Conservation (phyloP, 169 alveolate species). For the Plasmodium billcollinsi region DNA sequence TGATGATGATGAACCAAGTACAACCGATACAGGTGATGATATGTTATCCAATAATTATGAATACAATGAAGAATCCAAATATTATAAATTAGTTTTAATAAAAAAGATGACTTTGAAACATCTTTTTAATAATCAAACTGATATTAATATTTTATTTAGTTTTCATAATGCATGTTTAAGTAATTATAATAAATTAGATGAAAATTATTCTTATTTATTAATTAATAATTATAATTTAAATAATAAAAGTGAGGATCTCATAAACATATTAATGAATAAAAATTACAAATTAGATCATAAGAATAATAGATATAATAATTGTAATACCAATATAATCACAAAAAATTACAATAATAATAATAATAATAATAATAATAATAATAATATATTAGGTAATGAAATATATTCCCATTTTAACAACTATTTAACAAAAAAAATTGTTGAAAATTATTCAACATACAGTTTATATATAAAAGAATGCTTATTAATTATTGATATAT, state of each 20-base stretch:
- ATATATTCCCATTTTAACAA: slow-evolving; percentile 27
- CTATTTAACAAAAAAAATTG: slow-evolving; percentile 57
- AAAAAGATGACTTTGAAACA: slow-evolving; percentile 52
- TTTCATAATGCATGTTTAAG: slow-evolving; percentile 66
- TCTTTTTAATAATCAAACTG: slow-evolving; percentile 23
- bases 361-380: not conserved
- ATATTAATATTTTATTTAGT: slow-evolving; percentile 40
- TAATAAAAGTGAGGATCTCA: slow-evolving; percentile 10
- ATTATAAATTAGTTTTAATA: slow-evolving; percentile 46
- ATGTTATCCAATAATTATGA: not conserved
- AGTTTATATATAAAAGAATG: slow-evolving; percentile 62
- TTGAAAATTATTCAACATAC: slow-evolving; percentile 35
- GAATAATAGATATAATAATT: not conserved
- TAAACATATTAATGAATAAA: not conserved
- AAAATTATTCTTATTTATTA: slow-evolving; percentile 28
- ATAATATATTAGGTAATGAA: not conserved
- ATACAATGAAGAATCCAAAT: slow-evolving; percentile 21
- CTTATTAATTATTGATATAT: slow-evolving; percentile 54
- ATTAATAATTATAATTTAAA: slow-evolving; percentile 27
- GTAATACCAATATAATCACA: not conserved
- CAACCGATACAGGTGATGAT: slow-evolving; percentile 1
- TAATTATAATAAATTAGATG: slow-evolving; percentile 32
- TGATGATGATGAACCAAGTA: not conserved
- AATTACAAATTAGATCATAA: not conserved
- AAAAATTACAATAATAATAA: not conserved